Percentiles rank a stretch among this genome's conserved stretches.
Conservation (phyloP, 768 basidiomycete genomes). For the Rhodosporidiobolus sp. region DNA sequence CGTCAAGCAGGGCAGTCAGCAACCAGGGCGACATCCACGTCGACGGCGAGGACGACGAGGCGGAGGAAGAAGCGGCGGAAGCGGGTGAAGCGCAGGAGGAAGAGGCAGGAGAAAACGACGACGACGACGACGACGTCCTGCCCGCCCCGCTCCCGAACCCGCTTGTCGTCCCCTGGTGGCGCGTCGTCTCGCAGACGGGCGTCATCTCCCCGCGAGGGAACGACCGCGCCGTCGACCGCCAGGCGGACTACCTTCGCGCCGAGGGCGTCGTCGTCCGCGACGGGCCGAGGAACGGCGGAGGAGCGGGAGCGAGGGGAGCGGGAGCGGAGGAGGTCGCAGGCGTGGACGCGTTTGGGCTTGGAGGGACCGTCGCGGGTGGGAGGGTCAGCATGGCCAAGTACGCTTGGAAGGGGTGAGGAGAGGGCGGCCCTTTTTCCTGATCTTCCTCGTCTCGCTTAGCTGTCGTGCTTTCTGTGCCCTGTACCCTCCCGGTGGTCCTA, state of each 20-base stretch:
- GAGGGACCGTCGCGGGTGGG: slow-evolving; percentile 14
- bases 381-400: slow-evolving; percentile 31
- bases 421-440: too few species aligned
- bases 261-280: slow-evolving; percentile 31
- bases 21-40: not conserved
- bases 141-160: slow-evolving; percentile 23
- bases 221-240: slow-evolving; percentile 3
- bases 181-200: slow-evolving; percentile 24
- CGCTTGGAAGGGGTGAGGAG: slow-evolving; percentile 21
- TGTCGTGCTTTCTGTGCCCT: too few species aligned
- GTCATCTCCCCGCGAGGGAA: slow-evolving; percentile 30
- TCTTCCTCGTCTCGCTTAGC: too few species aligned
- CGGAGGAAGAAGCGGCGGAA: too few species aligned
- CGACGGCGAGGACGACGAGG: too few species aligned
- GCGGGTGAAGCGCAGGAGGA: too few species aligned
- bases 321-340: not conserved
- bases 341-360: slow-evolving; percentile 24
- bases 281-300: not conserved
- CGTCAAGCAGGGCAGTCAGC: too few species aligned
- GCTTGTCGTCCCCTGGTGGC: slow-evolving; percentile 26
- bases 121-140: slow-evolving; percentile 2
- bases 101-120: not conserved
- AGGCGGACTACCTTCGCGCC: slow-evolving; percentile 31
- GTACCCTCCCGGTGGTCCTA: too few species aligned
- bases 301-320: not conserved